Percentiles rank a stretch among this genome's conserved stretches.
These are phyloP conservation scores for Colletotrichum sp. DNA, from an alignment of 2,329 filamentous ascomycete species.

Conservation along the genomic window DNA sequence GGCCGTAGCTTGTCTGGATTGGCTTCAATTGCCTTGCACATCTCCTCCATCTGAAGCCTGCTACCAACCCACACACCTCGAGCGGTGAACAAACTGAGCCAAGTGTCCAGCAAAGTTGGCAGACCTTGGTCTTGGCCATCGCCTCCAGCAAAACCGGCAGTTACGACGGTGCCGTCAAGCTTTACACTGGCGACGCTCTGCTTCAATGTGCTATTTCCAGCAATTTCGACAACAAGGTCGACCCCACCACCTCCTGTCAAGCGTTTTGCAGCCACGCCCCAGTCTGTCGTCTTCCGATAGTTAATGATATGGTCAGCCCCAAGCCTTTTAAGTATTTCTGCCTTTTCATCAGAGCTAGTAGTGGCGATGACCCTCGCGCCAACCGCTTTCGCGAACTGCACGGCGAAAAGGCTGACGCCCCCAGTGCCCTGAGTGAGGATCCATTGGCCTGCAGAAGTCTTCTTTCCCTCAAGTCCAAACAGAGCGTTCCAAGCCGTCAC, in stretches of 20 bases:
- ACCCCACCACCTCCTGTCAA: constrained; percentile 43
- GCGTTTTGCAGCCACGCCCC: constrained; percentile 41
- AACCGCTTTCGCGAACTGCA: constrained; percentile 44
- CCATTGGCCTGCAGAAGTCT: constrained; percentile 35
- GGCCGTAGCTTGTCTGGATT: constrained; percentile 42
- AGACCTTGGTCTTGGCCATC: constrained; percentile 29
- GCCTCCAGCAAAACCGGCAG: constrained; percentile 38
- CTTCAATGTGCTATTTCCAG: constrained; percentile 40
- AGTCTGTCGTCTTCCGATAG: constrained; percentile 42
- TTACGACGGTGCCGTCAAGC: constrained; percentile 43
- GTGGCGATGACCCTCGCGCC: constrained; percentile 48
- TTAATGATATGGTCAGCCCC: constrained; percentile 50
- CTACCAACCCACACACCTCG: constrained; percentile 53
- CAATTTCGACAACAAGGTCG: constrained; percentile 49
- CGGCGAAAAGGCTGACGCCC: constrained; percentile 44
- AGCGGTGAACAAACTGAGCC: constrained; percentile 43
- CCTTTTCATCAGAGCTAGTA: constrained; percentile 50
- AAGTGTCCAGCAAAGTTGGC: constrained; percentile 30
- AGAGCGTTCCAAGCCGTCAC: constrained; percentile 64
- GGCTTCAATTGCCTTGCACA: constrained; percentile 54
- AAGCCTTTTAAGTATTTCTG: constrained; percentile 39
- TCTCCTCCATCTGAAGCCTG: constrained; percentile 50
- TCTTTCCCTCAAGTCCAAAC: constrained; percentile 51
- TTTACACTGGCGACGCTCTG: constrained; percentile 44
- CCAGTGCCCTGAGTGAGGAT: constrained; percentile 48